Percentiles rank a stretch among this genome's conserved stretches.
phyloP scores from a whole-genome alignment of 768 basidiomycete genomes.

The Boletus sp. region DNA sequence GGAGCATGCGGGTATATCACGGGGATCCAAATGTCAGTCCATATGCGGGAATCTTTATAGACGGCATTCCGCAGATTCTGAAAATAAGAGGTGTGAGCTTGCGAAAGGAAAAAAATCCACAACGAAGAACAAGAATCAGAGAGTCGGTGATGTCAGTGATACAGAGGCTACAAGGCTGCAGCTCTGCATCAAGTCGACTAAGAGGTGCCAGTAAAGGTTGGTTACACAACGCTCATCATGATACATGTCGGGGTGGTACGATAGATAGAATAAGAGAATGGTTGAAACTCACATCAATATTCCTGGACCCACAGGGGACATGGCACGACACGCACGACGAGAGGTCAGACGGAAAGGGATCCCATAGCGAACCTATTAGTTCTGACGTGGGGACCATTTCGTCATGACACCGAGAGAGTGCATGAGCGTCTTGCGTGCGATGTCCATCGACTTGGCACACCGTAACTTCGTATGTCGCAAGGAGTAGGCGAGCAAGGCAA shows the following conservation, averaged over 20 bases:
- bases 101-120: background rate
- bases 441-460: too few species aligned
- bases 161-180: slow-evolving; percentile 37
- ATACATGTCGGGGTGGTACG: too few species aligned
- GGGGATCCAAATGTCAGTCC: background rate
- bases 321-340: too few species aligned
- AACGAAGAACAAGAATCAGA: slow-evolving; percentile 37
- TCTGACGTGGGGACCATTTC: too few species aligned
- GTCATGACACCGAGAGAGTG: too few species aligned
- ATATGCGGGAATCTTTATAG: background rate
- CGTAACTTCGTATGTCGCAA: too few species aligned
- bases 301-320: too few species aligned
- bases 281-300: slow-evolving; percentile 17
- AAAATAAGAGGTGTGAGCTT: slow-evolving; percentile 19
- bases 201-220: slow-evolving; percentile 85
- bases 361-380: too few species aligned
- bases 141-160: slow-evolving; percentile 78
- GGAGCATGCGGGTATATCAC: background rate
- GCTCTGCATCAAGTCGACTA: slow-evolving; percentile 71
- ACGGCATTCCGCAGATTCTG: slow-evolving; percentile 10
- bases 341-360: too few species aligned
- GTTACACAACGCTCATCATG: slow-evolving; percentile 81
- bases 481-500: too few species aligned
- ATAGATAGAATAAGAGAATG: background rate
- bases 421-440: too few species aligned